Base-by-base conservation (phyloP, 352 stramenopile genomes). In the Globisporangium acanthophoron region DNA sequence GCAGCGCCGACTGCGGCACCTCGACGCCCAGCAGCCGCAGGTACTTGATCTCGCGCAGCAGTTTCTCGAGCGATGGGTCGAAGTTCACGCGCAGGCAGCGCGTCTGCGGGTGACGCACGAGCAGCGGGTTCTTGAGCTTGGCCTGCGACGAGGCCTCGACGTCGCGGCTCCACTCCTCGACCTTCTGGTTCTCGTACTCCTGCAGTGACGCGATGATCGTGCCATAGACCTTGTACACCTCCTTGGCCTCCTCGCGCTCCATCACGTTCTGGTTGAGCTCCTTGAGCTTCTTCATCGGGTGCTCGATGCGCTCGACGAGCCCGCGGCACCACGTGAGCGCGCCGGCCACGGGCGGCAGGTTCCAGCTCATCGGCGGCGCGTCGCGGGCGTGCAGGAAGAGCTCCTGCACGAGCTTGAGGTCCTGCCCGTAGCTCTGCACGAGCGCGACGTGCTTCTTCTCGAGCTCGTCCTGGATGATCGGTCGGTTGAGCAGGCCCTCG, bases 41-140 rank as follows among this genome's bases (percentile, higher is more conserved):
- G 67, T 99, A 99, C 65, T 99, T 99, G 55, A 99, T 97, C 75
- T 99, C 97, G 21, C 97, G 88, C 39, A 99, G 71, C 27, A 99
- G 77, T 35, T 97, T 93, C 53, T 99, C 95, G 7, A 99, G 78
- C 24, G 94, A 93, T 13, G 97, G 90, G 54, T 99, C 97, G 57
- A 99, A 99, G 70, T 99, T 99, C 3, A 99, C 97, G 13, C 86
- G 78, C 2, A 99, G 71, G 31, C 96, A 92, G 6, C 86, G 78
- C 31, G 88, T 98, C 44, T 97, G 88, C 16, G 87, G 70, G 50
- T 96, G 80, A 16, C 95, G 90, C 27, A 95, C 71, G 20, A 99
- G 67, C 33, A 99, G 70, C 18, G 94, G 91, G 39, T 98, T 87
- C 65, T 97, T 97, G 39, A 99, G 88, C 66, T 99, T 99, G 2